Evolutionary conservation across 2,329 filamentous ascomycete species (phyloP).

Genomic region (Microascus cirrosus): DNA sequence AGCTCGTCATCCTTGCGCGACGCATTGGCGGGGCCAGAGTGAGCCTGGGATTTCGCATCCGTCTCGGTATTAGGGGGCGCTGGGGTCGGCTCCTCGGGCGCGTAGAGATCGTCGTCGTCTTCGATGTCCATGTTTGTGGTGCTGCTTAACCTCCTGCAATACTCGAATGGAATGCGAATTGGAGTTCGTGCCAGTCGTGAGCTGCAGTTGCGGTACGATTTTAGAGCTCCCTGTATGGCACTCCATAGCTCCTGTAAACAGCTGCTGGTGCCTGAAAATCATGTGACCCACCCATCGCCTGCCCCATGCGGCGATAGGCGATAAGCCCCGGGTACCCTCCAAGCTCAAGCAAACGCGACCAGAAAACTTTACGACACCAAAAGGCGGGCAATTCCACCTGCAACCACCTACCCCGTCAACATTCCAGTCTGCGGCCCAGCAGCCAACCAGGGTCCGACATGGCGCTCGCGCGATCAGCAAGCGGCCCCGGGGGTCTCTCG

Average conservation of each 20-base stretch:
- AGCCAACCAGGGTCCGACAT: slow-evolving; percentile 15
- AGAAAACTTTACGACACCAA: not conserved
- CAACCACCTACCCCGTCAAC: not conserved
- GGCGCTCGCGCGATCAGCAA: slow-evolving; percentile 45
- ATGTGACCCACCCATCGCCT: not conserved
- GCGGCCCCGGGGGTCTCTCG: slow-evolving; percentile 43
- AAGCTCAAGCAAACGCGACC: not conserved
- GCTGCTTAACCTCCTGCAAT: not conserved
- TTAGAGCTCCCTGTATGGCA: not conserved
- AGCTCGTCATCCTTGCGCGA: slow-evolving; percentile 37
- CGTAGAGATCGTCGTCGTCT: slow-evolving; percentile 58
- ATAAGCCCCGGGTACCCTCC: not conserved
- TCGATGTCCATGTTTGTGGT: slow-evolving; percentile 48
- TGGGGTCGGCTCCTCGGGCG: slow-evolving; percentile 42
- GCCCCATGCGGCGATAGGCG: not conserved
- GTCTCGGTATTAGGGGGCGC: slow-evolving; percentile 17
- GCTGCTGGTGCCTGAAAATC: not conserved
- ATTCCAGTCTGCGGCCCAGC: not conserved
- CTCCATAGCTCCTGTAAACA: too few species aligned
- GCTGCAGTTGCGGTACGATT: not conserved
- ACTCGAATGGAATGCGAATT: not conserved
- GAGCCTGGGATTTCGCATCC: slow-evolving; percentile 13
- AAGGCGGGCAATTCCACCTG: not conserved
- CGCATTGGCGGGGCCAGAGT: slow-evolving; percentile 6
- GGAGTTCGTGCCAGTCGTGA: not conserved